Evolutionary conservation across 2,329 filamentous ascomycete genomes (phyloP), one percentile per base, ranked within the genome.

Genomic region (Lachnellula suecica): DNA sequence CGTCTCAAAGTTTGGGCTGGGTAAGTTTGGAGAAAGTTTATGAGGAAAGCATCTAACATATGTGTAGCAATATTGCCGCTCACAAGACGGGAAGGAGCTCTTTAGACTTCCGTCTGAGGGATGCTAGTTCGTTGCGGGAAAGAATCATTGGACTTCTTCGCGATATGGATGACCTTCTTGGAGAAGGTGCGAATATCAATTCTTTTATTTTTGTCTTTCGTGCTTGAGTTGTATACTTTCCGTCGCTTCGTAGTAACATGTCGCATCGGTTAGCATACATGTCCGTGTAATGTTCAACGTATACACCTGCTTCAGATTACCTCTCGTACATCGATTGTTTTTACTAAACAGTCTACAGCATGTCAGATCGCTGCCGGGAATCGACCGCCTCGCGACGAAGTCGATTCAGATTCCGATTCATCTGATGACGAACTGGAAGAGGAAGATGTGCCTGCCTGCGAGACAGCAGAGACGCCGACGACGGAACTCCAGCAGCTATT

Each of bases 1-100:
- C 37, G 47, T 25, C 49, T 53, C 31, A 53, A 49, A 44, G 46
- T 46, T 4, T 54, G 52, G 52, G 52, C 47, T 31, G 44, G 37
- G 45, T 48, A 41, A 9, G 45, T 24, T 20, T 11, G 10, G 19
- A n/a, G 44, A 47, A 25, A 22, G 11, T 15, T 48, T 48, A n/a
- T 22, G 8, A 24, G 8, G 17, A 6, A 17, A 5, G n/a, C 11
- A 8, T 40, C 22, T 38, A 27, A 38, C 23, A 6, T 3, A 27
- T 25, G 11, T 41, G 17, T 41, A 48, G 45, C 23, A 50, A 49
- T 25, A 54, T 54, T 44, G 52, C 42, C 10, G 52, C 52, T 15
- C 48, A 44, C 31, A 48, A 42, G 24, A 17, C 41, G 23, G 31
- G 42, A 19, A 48, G 23, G 34, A 51, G 41, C 37, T 46, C 41